Evolutionary conservation across 164 flowering plant genomes (phyloP).

Genomic region (Vitis rupestris): DNA sequence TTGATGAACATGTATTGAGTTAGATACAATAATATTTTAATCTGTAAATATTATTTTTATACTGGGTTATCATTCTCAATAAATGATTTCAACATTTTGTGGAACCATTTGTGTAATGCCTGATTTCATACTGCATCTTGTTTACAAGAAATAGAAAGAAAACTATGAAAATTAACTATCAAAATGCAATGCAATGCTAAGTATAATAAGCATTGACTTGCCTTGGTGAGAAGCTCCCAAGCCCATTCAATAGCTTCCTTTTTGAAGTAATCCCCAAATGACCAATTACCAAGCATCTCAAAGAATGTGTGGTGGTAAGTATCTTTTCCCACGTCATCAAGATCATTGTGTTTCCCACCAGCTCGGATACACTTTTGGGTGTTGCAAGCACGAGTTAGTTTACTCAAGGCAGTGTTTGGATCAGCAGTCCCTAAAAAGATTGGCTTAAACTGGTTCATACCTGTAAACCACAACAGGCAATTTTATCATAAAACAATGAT

Average conservation of each 20-base stretch:
- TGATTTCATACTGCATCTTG: too few species aligned
- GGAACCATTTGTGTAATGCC: too few species aligned
- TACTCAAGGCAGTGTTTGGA: slow-evolving; percentile 77
- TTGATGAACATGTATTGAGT: too few species aligned
- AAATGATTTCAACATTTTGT: too few species aligned
- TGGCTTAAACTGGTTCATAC: slow-evolving; percentile 98
- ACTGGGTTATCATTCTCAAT: too few species aligned
- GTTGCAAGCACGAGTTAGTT: slow-evolving; percentile 81
- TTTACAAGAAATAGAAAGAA: too few species aligned
- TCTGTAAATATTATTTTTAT: too few species aligned
- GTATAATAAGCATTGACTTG: slow-evolving; percentile 10
- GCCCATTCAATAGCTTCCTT: slow-evolving; percentile 88
- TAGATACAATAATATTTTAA: too few species aligned
- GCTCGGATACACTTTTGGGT: slow-evolving; percentile 98
- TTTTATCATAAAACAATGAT: neutral
- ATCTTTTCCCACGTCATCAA: slow-evolving; percentile 98
- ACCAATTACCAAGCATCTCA: slow-evolving; percentile 99
- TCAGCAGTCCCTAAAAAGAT: slow-evolving; percentile 86
- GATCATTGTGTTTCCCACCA: slow-evolving; percentile 98
- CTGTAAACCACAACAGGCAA: slow-evolving; percentile 26
- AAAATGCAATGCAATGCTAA: too few species aligned
- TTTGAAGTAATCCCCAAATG: slow-evolving; percentile 96
- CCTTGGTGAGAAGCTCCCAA: slow-evolving; percentile 95
- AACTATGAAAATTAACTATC: too few species aligned
- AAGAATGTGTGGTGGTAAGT: slow-evolving; percentile 98